These are phyloP conservation scores for Tilletia caries DNA, from an alignment of 1,284 basidiomycete genomes.

Conservation along the genomic window DNA sequence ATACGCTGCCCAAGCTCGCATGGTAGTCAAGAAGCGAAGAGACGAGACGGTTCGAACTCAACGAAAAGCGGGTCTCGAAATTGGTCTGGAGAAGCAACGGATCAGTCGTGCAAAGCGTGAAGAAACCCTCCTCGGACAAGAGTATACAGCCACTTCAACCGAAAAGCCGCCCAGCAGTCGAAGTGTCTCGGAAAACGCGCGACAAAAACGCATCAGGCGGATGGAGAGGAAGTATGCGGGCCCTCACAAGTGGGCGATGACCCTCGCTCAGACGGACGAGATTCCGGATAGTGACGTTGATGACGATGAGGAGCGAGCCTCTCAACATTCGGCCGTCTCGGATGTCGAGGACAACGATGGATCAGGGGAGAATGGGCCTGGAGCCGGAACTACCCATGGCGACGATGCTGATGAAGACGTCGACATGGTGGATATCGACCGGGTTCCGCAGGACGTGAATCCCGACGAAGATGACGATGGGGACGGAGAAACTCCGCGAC, in stretches of 20 bases:
- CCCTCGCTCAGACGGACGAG: neutral
- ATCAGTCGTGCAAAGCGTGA: neutral
- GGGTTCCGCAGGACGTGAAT: neutral
- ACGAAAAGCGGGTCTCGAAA: neutral
- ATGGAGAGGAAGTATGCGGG: neutral
- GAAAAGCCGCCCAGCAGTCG: neutral
- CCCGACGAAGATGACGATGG: neutral
- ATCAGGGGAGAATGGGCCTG: too few relatives aligned
- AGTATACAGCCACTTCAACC: neutral
- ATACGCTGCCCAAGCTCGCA: neutral
- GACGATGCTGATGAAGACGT: neutral
- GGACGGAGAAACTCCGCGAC: neutral
- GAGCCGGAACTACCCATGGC: neutral
- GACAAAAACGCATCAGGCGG: neutral
- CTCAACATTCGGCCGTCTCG: neutral
- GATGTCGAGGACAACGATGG: neutral
- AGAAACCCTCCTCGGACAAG: neutral
- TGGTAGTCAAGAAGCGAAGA: neutral
- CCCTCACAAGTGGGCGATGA: neutral
- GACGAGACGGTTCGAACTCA: neutral
- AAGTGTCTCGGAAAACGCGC: neutral
- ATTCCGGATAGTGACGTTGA: constrained; percentile 7
- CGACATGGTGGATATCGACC: neutral
- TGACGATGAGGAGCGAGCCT: neutral
- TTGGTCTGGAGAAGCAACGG: neutral